phyloP scores from a whole-genome alignment of 805 yeast genomes.

The Candida railenensis region DNA sequence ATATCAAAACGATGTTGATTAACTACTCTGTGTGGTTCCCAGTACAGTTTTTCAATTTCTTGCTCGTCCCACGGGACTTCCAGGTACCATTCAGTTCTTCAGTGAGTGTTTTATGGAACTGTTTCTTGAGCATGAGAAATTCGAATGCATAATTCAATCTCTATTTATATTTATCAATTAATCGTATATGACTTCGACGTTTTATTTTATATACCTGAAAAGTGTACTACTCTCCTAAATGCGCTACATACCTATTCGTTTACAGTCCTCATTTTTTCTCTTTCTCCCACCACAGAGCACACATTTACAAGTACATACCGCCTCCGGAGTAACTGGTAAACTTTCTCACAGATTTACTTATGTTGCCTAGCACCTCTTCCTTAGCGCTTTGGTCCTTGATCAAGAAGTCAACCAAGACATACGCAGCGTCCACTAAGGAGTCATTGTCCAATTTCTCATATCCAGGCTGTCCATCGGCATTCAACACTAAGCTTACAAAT shows the following conservation, averaged over 20 bases:
- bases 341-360: constrained; percentile 20
- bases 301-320: constrained; percentile 28
- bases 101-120: constrained; percentile 91
- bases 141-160: constrained; percentile 15
- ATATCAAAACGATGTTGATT: constrained; percentile 62
- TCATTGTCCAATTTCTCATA: constrained; percentile 53
- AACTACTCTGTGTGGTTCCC: constrained; percentile 82
- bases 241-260: not conserved
- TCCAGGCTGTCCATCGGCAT: constrained; percentile 64
- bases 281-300: not conserved
- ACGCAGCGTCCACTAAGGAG: constrained; percentile 35
- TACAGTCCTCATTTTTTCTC: not conserved
- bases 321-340: constrained; percentile 23
- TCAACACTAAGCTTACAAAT: constrained; percentile 31
- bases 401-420: constrained; percentile 12
- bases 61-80: constrained; percentile 63
- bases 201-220: no score
- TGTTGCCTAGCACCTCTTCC: constrained; percentile 12
- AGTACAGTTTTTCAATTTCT: constrained; percentile 73
- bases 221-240: no score
- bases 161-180: no score
- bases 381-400: constrained; percentile 3
- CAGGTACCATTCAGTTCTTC: constrained; percentile 91
- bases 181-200: no score
- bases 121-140: constrained; percentile 81